Percentiles rank a stretch among this genome's conserved stretches.
Conservation (phyloP, 164 flowering plant species). For the Sextonia rubra region DNA sequence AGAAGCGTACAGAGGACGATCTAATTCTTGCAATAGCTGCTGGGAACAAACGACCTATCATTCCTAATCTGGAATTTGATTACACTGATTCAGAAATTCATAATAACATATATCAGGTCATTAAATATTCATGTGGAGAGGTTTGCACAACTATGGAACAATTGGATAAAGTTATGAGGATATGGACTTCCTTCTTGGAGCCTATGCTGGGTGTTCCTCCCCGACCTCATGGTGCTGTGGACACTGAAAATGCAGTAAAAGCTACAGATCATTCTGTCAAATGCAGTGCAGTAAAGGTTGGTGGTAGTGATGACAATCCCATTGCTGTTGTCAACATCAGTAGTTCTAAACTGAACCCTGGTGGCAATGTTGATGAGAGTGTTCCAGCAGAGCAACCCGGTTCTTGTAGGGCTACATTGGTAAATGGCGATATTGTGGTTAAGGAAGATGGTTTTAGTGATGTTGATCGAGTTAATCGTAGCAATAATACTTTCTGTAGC, state of each 20-base stretch:
- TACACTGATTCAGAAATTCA: conserved; percentile 71
- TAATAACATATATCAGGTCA: conserved; percentile 75
- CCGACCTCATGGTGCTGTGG: conserved; percentile 70
- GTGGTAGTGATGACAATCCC: conserved; percentile 56
- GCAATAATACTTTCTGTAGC: conserved; percentile 31
- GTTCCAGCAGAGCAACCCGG: conserved; percentile 39
- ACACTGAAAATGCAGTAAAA: conserved; percentile 64
- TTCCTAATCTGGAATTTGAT: conserved; percentile 60
- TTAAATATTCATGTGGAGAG: conserved; percentile 77
- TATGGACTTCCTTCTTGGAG: conserved; percentile 87
- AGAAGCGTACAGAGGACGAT: conserved; percentile 72
- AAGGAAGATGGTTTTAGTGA: conserved; percentile 42
- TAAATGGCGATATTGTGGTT: conserved; percentile 37
- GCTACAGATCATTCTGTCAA: conserved; percentile 35
- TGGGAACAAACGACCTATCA: conserved; percentile 59
- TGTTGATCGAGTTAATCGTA: conserved; percentile 27
- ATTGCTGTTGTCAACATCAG: conserved; percentile 27
- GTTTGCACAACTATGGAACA: conserved; percentile 70
- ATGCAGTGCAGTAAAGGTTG: conserved; percentile 28
- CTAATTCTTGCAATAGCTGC: conserved; percentile 71
- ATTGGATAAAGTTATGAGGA: conserved; percentile 79
- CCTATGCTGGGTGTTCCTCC: conserved; percentile 74
- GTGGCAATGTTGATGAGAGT: conserved; percentile 44
- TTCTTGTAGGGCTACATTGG: conserved; percentile 37
- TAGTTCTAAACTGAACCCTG: conserved; percentile 33